Evolutionary conservation across 2,329 filamentous ascomycete species (phyloP), one percentile per base, ranked within the genome.

Genomic region (Chaetomium olivaceum): DNA sequence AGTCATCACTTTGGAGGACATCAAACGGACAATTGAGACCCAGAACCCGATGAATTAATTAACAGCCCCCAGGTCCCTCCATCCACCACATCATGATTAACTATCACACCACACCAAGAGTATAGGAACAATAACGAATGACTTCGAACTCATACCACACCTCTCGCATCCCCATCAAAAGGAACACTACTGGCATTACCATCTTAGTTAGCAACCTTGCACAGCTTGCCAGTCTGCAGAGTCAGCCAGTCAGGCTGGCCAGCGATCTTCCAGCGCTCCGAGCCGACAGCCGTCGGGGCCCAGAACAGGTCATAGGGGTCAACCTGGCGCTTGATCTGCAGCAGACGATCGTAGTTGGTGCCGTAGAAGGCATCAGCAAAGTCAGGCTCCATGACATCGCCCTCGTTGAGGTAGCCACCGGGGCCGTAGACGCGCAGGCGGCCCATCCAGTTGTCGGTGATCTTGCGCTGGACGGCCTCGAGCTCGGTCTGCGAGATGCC

Each of bases 391-490:
- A 69, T 71, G 8, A 67, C 65, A 29, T 70, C 68, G 12, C 63
- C 68, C 60, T 71, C 71, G 50, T 71, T 71, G 7, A 58, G n/a
- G 19, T 72, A 72, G 1, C 43, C 68, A 1, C 71, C 71, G 6
- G 67, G 59, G 1, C 57, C 62, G 12, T 21, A 64, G 16, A 14
- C n/a, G n/a, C 66, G 59, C 21, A 71, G 58, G 6, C 66, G 58
- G 7, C 48, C 64, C 73, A 77, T 76, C 73, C 76, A 79, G 58
- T 73, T 71, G 50, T 76, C 71, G 19, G 69, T 70, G 57, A 76
- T 69, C 64, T 65, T 72, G 39, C 70, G 67, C 64, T 69, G 69
- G 4, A 67, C 64, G 0, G 62, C 62, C 56, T 72, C 71, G 33
- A 72, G 65, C 23, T 69, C 69, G 5, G 46, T 51, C 27, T 33